Evolutionary conservation across 208 protist species (phyloP), one percentile per base, ranked within the genome.

Genomic region (Trypanosoma melophagium): DNA sequence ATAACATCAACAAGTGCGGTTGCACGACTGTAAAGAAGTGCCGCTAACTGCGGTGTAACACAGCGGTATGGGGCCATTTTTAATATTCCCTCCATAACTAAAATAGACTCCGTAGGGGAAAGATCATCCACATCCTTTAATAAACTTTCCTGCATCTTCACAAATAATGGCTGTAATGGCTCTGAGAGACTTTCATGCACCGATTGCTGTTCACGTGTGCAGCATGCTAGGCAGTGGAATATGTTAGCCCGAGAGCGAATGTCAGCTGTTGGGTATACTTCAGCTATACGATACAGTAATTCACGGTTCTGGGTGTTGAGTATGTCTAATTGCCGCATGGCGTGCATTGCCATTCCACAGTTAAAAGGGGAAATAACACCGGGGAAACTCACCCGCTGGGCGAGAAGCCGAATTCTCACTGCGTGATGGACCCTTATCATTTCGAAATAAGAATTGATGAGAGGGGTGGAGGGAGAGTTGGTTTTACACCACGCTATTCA

Each of bases 1-100:
- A 86, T 80, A 41, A 82, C 77, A 28, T 49, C 67, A 0, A 71
- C 71, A 52, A 86, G 65, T 1, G 74, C 63, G 51, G 79, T 55
- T 14, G 69, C 60, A 17, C 83, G 79, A 49, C 65, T 77, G 51
- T 78, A 77, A 54, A 89, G 62, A 64, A 86, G 66, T 14, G 65
- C 60, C 47, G 77, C 52, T n/a, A 89, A 72, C 13, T 73, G 62
- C 28, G 31, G 38, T 24, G 19, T 38, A 8, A 75, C 69, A 12
- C 61, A 73, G 8, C 58, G 47, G 52, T 76, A 85, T 1, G 77
- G 80, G 7, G 65, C 61, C 38, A 89, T 38, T 53, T 69, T 71
- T 47, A 84, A 24, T 44, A 89, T 44, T 13, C 77, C 83, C 68
- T 89, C 83, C 74, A 81, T 81, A 9, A 75, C 83, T 7, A 89